A percentile compares a stretch with the other conserved stretches of the same genome.
phyloP scores from a whole-genome alignment of 2,329 filamentous ascomycete genomes.

The Phoma herbarum region DNA sequence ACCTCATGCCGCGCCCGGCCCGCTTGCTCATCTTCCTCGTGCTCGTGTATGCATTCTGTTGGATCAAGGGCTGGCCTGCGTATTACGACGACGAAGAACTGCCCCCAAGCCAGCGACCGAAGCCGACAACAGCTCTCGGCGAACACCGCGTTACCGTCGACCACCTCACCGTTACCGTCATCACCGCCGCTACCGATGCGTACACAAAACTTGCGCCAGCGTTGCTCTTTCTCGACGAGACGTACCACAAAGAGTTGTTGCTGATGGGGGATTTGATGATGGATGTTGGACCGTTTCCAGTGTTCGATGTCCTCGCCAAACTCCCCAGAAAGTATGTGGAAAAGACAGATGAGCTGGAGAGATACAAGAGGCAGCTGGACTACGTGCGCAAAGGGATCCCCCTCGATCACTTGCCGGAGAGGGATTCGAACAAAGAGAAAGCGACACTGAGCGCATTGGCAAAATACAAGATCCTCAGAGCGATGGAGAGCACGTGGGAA shows the following conservation, averaged over 20 bases:
- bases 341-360: constrained; percentile 45
- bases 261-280: constrained; percentile 53
- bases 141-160: constrained; percentile 35
- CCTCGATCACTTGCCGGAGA: constrained; percentile 31
- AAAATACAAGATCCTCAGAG: constrained; percentile 53
- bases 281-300: constrained; percentile 42
- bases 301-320: constrained; percentile 51
- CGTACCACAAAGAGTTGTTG: constrained; percentile 48
- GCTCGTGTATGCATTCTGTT: constrained; percentile 40
- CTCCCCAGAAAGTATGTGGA: constrained; percentile 41
- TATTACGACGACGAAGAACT: constrained; percentile 47
- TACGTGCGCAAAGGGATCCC: constrained; percentile 43
- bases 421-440: constrained; percentile 32
- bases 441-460: constrained; percentile 36
- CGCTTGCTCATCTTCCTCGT: constrained; percentile 32
- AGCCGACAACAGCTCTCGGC: constrained; percentile 24
- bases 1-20: constrained; percentile 34
- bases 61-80: constrained; percentile 46
- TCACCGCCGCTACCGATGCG: constrained; percentile 65
- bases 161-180: constrained; percentile 62
- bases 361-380: constrained; percentile 48
- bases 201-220: constrained; percentile 61
- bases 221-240: constrained; percentile 34
- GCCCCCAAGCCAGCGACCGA: constrained; percentile 31
- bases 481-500: constrained; percentile 47